Conservation (phyloP, 2,329 filamentous ascomycete genomes). For the Colletotrichum filicis region DNA sequence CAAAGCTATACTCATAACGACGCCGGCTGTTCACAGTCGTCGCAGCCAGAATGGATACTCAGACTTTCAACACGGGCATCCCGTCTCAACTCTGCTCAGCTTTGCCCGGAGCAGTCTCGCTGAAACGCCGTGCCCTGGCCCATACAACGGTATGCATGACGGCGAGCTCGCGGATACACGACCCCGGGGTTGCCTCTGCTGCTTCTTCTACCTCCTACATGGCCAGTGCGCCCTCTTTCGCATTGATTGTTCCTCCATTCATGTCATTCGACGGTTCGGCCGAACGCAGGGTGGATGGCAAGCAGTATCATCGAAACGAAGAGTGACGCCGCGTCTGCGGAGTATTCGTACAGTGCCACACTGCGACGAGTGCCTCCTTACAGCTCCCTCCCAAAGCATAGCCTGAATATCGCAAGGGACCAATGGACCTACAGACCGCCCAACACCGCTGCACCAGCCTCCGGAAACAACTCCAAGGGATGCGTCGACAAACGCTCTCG, state of each 20-base stretch:
- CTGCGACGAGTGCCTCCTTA: background rate
- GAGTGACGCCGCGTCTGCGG: background rate
- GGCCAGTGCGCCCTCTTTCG: conserved; percentile 10
- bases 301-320: background rate
- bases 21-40: background rate
- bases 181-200: background rate
- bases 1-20: background rate
- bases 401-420: background rate
- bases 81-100: conserved; percentile 26
- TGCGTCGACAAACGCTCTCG: conserved; percentile 3
- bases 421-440: background rate
- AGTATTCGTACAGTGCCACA: background rate
- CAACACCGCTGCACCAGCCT: background rate
- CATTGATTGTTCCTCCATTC: conserved; percentile 14
- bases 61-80: conserved; percentile 10
- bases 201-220: conserved; percentile 20
- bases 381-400: conserved; percentile 3
- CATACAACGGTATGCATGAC: conserved; percentile 29
- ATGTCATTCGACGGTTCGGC: conserved; percentile 17
- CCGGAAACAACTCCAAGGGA: conserved; percentile 9
- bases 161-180: conserved; percentile 8
- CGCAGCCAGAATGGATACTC: conserved; percentile 25
- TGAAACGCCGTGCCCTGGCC: conserved; percentile 23
- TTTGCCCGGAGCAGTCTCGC: conserved; percentile 21
- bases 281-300: background rate